Base-by-base conservation (phyloP, 768 basidiomycete genomes). In the Russula brevipes region DNA sequence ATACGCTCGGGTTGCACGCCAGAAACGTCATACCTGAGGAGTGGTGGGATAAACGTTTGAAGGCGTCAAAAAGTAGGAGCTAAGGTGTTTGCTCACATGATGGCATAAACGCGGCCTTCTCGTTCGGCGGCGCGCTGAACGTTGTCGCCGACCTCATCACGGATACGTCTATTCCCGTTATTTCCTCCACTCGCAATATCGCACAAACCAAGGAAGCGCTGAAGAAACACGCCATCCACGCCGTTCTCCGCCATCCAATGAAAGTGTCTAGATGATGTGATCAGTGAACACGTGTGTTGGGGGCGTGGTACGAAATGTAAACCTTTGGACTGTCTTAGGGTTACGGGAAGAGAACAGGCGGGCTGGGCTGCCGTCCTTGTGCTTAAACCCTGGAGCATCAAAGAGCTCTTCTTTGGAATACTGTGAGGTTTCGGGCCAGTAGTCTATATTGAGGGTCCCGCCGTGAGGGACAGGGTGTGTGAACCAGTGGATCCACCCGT, bases 401-500 rank as follows among this genome's bases (percentile, higher is more conserved):
- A 81, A 89, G 12, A 91, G 79, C 72, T 93, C 91, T 1, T 85
- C 84, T 6, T 83, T 78, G 2, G 82, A 80, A 71, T 89, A 91
- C 12, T 79, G 80, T 6, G 88, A 87, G 0, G 85, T 79, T 67
- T 91, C 89, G 0, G 91, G 91, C 89, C 89, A 92, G 41, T 89
- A 72, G 73, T 93, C 91, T 52, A 80, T 83, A 67, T 87, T 89
- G 4, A 87, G 85, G 3, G 78, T 82, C 17, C 90, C 91, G 16
- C 88, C 89, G 33, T 81, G 75, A 2, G 85, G 79, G 11, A 91
- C 77, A 1, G 88, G 88, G n/a, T 76, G 69, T 65, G 84, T 79
- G 71, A 89, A 84, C 91, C 91, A 93, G 69, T 93, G 91, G 19
- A 91, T 77, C 91, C 91, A 93, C 35, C 91, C 91, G 67, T 91